phyloP scores from a whole-genome alignment of 441 rosid genomes.

The Adansonia madagascariensis region DNA sequence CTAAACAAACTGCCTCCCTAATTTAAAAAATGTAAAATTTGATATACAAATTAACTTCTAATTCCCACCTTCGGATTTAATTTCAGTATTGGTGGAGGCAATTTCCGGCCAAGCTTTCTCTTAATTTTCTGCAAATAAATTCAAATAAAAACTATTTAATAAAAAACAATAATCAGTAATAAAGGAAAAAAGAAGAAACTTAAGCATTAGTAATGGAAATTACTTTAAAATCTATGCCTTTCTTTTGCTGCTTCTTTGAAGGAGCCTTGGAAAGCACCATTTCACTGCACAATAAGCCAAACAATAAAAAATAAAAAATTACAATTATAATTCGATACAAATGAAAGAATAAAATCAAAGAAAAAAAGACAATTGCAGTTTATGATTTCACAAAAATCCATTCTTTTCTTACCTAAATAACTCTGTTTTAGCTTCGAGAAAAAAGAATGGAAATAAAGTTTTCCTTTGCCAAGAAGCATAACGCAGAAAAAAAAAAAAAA shows the following conservation, averaged over 20 bases:
- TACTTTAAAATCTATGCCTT: conserved; percentile 75
- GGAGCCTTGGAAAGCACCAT: conserved; percentile 66
- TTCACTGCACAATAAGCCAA: background rate
- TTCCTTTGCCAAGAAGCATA: background rate
- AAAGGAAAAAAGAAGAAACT: background rate
- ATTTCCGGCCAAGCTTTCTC: conserved; percentile 83
- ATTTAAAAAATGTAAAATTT: conserved; percentile 12
- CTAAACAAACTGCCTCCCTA: background rate
- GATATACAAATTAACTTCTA: conserved; percentile 15
- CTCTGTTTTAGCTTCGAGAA: background rate
- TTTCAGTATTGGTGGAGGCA: conserved; percentile 96
- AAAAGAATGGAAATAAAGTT: background rate
- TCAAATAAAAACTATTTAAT: background rate
- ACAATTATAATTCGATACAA: background rate
- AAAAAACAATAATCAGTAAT: background rate
- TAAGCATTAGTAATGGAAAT: background rate
- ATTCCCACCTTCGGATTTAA: conserved; percentile 74
- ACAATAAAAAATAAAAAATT: background rate
- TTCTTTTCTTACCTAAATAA: background rate
- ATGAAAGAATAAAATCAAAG: too few species aligned
- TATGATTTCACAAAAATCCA: background rate
- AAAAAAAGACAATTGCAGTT: background rate
- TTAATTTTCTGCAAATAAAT: conserved; percentile 69
- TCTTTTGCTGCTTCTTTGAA: conserved; percentile 77
- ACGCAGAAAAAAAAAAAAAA: too few species aligned